These are phyloP conservation scores for Iodosphaeria phyllophila DNA, from an alignment of 2,329 filamentous ascomycete genomes.

Conservation along the genomic window DNA sequence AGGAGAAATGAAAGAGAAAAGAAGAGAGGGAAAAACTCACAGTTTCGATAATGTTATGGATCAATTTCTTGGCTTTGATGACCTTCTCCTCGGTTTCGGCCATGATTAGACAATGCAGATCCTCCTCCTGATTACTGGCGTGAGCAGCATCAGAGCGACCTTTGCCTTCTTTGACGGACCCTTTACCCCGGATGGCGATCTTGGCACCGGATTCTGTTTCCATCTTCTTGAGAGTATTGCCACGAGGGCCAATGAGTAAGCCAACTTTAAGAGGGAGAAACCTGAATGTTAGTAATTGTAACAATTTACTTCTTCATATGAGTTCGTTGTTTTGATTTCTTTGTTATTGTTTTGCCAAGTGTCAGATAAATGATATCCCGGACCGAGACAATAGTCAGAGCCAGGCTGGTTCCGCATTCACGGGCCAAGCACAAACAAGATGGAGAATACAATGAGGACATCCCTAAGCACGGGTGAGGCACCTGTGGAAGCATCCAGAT, in stretches of 20 bases:
- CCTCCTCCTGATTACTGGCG: slow-evolving; percentile 99
- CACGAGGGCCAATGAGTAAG: slow-evolving; percentile 98
- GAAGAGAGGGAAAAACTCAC: slow-evolving; percentile 34
- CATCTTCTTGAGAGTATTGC: slow-evolving; percentile 99
- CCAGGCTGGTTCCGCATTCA: slow-evolving; percentile 12
- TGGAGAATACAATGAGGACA: too few relatives aligned
- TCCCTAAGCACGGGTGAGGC: too few relatives aligned
- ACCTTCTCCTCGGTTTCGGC: slow-evolving; percentile 99
- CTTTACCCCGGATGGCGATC: slow-evolving; percentile 98
- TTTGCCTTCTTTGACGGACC: slow-evolving; percentile 98
- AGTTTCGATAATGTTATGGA: slow-evolving; percentile 97
- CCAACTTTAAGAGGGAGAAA: slow-evolving; percentile 84
- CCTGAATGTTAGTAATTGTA: slow-evolving; percentile 79
- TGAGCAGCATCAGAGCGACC: slow-evolving; percentile 97
- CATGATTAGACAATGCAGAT: slow-evolving; percentile 98
- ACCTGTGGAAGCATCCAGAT: too few relatives aligned
- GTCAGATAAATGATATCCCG: too few relatives aligned
- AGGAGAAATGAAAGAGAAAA: not conserved
- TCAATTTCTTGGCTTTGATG: slow-evolving; percentile 95
- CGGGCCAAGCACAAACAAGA: too few relatives aligned
- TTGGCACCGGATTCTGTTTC: slow-evolving; percentile 93
- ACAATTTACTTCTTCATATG: too few relatives aligned
- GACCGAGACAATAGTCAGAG: slow-evolving; percentile 17
- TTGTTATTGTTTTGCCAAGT: too few relatives aligned
- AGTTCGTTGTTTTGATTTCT: too few relatives aligned